Percentiles rank a stretch among this genome's conserved stretches.
Evolutionary conservation across 2,329 filamentous ascomycete genomes (phyloP).

Genomic region (Colletotrichum phormii): DNA sequence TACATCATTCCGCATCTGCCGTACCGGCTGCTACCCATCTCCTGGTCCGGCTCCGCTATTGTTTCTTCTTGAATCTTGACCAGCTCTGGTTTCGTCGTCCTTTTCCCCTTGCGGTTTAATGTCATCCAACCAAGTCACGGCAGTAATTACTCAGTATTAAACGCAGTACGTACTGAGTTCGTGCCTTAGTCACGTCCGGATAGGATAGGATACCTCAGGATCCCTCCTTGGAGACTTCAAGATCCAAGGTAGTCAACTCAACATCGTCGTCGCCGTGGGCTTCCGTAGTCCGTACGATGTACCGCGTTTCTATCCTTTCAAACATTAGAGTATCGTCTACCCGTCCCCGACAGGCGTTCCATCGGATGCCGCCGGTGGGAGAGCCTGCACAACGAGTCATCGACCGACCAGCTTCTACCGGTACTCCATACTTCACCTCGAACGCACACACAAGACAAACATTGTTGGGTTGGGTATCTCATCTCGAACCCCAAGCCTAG

Average conservation of each 20-base stretch:
- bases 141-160: neutral
- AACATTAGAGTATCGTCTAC: too few relatives aligned
- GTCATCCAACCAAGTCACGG: neutral
- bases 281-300: too few relatives aligned
- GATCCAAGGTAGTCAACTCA: too few relatives aligned
- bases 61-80: slow-evolving; percentile 14
- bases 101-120: slow-evolving; percentile 17
- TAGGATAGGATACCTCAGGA: too few relatives aligned
- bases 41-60: slow-evolving; percentile 13
- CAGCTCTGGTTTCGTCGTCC: slow-evolving; percentile 6
- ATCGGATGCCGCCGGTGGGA: neutral
- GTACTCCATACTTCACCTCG: too few relatives aligned
- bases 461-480: neutral
- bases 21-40: slow-evolving; percentile 1
- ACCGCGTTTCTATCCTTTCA: too few relatives aligned
- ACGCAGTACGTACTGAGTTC: neutral
- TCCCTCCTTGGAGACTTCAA: too few relatives aligned
- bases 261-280: too few relatives aligned
- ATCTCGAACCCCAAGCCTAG: too few relatives aligned
- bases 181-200: neutral
- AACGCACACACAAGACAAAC: neutral
- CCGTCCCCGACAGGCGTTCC: neutral
- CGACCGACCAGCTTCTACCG: too few relatives aligned
- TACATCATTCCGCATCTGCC: too few relatives aligned
- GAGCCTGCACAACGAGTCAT: neutral